These are phyloP conservation scores for Aspergillus pseudotamarii DNA, from an alignment of 2,329 filamentous ascomycete species.

Conservation along the genomic window DNA sequence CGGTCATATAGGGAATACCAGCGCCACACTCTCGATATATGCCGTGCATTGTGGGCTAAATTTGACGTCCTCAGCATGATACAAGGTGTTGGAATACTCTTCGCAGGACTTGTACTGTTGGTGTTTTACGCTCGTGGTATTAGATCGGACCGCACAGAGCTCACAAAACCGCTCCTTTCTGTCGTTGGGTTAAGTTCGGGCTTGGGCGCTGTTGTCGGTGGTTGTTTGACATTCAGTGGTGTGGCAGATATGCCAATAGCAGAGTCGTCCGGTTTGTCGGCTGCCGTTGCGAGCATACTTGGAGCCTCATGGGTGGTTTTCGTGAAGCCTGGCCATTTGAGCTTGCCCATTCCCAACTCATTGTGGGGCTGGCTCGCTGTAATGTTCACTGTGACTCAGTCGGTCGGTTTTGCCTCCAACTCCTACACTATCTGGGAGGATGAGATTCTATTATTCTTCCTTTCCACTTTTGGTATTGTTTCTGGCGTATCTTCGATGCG, in stretches of 20 bases:
- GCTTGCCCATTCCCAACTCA: conserved; percentile 66
- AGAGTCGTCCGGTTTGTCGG: conserved; percentile 42
- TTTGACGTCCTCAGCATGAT: conserved; percentile 89
- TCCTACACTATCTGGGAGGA: conserved; percentile 99
- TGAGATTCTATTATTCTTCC: conserved; percentile 87
- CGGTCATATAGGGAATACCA: conserved; percentile 74
- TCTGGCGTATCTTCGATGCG: conserved; percentile 75
- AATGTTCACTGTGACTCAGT: conserved; percentile 81
- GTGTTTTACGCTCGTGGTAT: conserved; percentile 70
- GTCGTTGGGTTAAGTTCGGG: conserved; percentile 54
- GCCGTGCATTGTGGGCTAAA: conserved; percentile 83
- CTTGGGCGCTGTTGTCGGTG: conserved; percentile 42
- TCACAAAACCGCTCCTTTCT: conserved; percentile 57
- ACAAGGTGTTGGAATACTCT: conserved; percentile 72
- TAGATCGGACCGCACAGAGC: conserved; percentile 54
- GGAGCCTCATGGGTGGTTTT: conserved; percentile 45
- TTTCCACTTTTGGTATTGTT: conserved; percentile 82
- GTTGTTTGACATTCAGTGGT: conserved; percentile 22
- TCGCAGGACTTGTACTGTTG: conserved; percentile 68
- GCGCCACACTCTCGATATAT: conserved; percentile 73
- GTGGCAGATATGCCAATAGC: conserved; percentile 33
- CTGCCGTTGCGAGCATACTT: conserved; percentile 49
- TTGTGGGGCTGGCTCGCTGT: conserved; percentile 88
- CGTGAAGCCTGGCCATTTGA: conserved; percentile 43
- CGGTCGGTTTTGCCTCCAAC: conserved; percentile 93